Base-by-base conservation (phyloP, 257 asterid genomes). In the Paulownia fortunei region DNA sequence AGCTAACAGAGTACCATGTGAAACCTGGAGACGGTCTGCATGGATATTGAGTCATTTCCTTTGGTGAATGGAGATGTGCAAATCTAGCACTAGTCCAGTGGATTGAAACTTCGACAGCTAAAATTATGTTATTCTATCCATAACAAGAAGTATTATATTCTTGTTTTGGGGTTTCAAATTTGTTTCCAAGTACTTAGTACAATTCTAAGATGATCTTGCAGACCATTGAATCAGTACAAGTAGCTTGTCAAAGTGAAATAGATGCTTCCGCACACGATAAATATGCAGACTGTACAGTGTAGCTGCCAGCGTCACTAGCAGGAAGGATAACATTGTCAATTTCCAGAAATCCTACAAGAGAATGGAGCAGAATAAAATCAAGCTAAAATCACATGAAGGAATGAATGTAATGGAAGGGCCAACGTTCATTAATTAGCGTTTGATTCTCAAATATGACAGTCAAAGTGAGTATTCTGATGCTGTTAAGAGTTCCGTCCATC, bases 271-370 rank as follows among this genome's bases (percentile, higher is more conserved):
- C 4, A 87, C 84, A 0, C 87, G 88, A 84, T 87, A 92, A 6
- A 90, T 68, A 59, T 94, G 96, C 63, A 83, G 5, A 24, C 85
- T 89, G 83, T 91, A 94, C 75, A 92, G n/a, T 5, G 69, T 8
- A 7, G 93, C 88, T 5, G 96, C 98, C 75, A 89, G 3, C 0
- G 87, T 86, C 84, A 84, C 94, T 83, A 88, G 65, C 73, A 80
- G 6, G 77, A 92, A 88, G 1, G 98, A 94, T 26, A 87, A 0
- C 68, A 87, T 11, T n/a, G 82, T 87, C 90, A 94, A 69, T 79
- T 86, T 80, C 97, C 97, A 91, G 82, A 94, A 94, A 49, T 91
- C 97, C 98, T 94, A 67, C 65, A 73, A 47, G 21, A 74, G 2
- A 56, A 58, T 32, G 46, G 9, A 61, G 19, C 60, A 77, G 23